phyloP scores from a whole-genome alignment of 2,329 filamentous ascomycete genomes.

The Didymellaceae sp. region DNA sequence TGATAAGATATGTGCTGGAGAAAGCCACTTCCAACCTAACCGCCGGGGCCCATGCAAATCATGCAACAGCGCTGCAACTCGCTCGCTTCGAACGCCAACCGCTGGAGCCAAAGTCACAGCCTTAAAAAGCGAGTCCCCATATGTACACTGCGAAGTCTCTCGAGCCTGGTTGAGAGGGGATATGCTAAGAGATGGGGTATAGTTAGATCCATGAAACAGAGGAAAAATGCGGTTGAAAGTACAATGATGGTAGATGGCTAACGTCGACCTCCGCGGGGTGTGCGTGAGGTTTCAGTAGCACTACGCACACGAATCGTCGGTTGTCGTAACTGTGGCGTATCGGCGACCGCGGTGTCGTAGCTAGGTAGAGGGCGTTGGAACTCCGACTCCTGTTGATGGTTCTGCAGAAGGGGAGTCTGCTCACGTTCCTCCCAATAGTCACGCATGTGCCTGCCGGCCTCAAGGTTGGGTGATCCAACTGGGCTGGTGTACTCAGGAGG shows the following conservation, averaged over 20 bases:
- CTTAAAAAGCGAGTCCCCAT: constrained; percentile 14
- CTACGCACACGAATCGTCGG: constrained; percentile 35
- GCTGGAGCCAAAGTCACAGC: constrained; percentile 21
- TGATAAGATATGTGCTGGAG: constrained; percentile 2
- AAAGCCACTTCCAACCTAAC: background rate
- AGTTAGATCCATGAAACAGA: constrained; percentile 25
- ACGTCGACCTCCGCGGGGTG: constrained; percentile 22
- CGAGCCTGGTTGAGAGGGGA: constrained; percentile 17
- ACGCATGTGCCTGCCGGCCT: constrained; percentile 60
- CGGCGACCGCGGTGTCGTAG: constrained; percentile 81
- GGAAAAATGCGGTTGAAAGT: constrained; percentile 23
- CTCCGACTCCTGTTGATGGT: constrained; percentile 27
- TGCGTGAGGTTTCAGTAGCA: constrained; percentile 32
- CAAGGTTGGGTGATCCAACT: constrained; percentile 43
- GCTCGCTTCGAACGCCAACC: constrained; percentile 26
- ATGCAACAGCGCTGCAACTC: constrained; percentile 20
- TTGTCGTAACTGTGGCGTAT: constrained; percentile 55
- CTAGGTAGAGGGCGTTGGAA: constrained; percentile 74
- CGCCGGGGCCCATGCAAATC: constrained; percentile 3
- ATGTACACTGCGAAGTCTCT: constrained; percentile 20
- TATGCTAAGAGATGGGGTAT: constrained; percentile 36
- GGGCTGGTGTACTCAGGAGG: constrained; percentile 60
- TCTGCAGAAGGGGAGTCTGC: constrained; percentile 55
- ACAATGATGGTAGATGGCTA: constrained; percentile 10
- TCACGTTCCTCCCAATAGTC: constrained; percentile 52